A percentile compares a stretch with the other conserved stretches of the same genome.
phyloP scores from a whole-genome alignment of 805 yeast genomes.

The Candida insectalens region DNA sequence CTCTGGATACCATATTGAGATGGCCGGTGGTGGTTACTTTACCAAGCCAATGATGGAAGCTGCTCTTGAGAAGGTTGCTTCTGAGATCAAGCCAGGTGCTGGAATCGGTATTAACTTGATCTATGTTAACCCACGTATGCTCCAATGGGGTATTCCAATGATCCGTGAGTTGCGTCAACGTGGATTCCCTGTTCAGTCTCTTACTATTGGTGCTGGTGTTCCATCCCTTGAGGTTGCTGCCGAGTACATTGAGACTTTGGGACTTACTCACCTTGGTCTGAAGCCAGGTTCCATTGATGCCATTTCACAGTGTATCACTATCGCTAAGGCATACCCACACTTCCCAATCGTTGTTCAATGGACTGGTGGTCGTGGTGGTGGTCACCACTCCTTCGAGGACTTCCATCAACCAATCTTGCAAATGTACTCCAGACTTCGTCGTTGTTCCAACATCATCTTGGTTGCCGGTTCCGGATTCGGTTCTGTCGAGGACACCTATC shows the following conservation, averaged over 20 bases:
- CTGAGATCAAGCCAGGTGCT: constrained; percentile 67
- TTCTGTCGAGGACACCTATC: constrained; percentile 92
- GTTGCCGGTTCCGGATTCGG: constrained; percentile 99
- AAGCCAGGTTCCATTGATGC: constrained; percentile 98
- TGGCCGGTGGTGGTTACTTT: constrained; percentile 99
- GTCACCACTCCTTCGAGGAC: constrained; percentile 98
- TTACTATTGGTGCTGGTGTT: constrained; percentile 99
- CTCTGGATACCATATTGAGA: constrained; percentile 95
- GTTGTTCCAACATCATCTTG: constrained; percentile 77
- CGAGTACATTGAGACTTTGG: constrained; percentile 88
- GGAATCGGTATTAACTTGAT: constrained; percentile 89
- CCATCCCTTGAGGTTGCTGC: constrained; percentile 96
- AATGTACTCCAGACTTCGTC: constrained; percentile 92
- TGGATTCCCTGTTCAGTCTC: constrained; percentile 93
- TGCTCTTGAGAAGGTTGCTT: constrained; percentile 70
- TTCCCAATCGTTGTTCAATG: constrained; percentile 98
- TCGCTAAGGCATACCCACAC: constrained; percentile 90
- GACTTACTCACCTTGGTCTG: constrained; percentile 87
- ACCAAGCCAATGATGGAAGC: constrained; percentile 55
- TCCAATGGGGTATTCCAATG: constrained; percentile 98
- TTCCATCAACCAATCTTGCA: constrained; percentile 96
- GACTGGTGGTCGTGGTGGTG: constrained; percentile 99
- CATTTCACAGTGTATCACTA: constrained; percentile 72
- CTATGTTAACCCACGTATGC: constrained; percentile 94
- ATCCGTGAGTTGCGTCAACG: constrained; percentile 78